Evolutionary conservation across 768 basidiomycete species (phyloP).

Genomic region (Agrocybe chaxingu): DNA sequence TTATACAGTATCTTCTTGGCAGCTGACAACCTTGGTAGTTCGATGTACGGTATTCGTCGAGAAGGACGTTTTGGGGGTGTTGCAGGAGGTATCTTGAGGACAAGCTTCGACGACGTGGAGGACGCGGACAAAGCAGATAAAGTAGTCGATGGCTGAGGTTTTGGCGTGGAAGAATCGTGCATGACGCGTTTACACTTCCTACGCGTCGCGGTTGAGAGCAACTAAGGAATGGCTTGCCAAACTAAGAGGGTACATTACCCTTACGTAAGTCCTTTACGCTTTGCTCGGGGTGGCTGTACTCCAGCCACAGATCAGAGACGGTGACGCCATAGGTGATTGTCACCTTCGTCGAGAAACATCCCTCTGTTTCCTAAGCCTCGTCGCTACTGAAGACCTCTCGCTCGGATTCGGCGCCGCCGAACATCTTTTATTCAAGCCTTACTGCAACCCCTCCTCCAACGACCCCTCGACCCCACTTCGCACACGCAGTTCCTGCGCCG

Average conservation of each 20-base stretch:
- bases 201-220: too few relatives aligned
- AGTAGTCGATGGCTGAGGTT: too few relatives aligned
- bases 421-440: slow-evolving; percentile 5
- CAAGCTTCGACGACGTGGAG: not conserved
- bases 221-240: too few relatives aligned
- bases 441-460: not conserved
- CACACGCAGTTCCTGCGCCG: too few relatives aligned
- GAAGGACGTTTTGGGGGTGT: slow-evolving; percentile 1
- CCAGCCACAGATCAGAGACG: too few relatives aligned
- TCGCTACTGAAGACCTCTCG: slow-evolving; percentile 4
- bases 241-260: not conserved
- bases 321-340: not conserved
- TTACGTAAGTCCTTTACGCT: not conserved
- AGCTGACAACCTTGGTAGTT: slow-evolving; percentile 32
- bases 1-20: slow-evolving; percentile 41
- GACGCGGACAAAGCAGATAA: not conserved
- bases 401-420: slow-evolving; percentile 17
- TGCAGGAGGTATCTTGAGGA: slow-evolving; percentile 2
- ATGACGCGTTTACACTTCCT: too few relatives aligned
- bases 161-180: too few relatives aligned
- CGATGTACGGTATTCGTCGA: slow-evolving; percentile 30
- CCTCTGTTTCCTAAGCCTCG: slow-evolving; percentile 14
- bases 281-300: too few relatives aligned
- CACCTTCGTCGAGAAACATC: not conserved
- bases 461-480: not conserved